phyloP scores from a whole-genome alignment of 2,329 filamentous ascomycete genomes.

The Hortaea sp. region DNA sequence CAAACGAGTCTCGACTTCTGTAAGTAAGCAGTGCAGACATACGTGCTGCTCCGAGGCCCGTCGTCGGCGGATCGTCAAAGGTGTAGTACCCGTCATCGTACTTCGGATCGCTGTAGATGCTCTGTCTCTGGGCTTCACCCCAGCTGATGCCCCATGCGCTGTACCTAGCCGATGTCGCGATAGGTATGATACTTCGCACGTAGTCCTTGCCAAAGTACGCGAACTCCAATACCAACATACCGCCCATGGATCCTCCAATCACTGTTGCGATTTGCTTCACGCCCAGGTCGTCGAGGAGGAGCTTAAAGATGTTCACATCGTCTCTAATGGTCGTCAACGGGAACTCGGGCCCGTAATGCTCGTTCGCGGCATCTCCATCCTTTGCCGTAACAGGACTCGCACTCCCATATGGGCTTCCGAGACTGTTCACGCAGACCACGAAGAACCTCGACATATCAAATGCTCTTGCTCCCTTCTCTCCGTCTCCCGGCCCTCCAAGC shows the following conservation, averaged over 20 bases:
- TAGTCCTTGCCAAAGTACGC: constrained; percentile 84
- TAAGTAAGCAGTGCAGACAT: constrained; percentile 97
- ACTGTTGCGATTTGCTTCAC: constrained; percentile 69
- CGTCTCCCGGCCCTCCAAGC: constrained; percentile 62
- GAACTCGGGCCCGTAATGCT: constrained; percentile 87
- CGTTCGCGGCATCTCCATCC: constrained; percentile 64
- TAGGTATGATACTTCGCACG: constrained; percentile 68
- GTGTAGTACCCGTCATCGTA: constrained; percentile 95
- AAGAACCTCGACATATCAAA: constrained; percentile 80
- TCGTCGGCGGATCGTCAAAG: constrained; percentile 74
- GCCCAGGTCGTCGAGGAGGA: constrained; percentile 70
- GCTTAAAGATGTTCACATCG: constrained; percentile 79
- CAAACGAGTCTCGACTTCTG: constrained; percentile 91
- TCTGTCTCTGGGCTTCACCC: constrained; percentile 80
- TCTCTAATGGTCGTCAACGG: constrained; percentile 90
- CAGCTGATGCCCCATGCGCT: constrained; percentile 87
- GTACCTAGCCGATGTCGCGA: constrained; percentile 74
- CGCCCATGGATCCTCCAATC: constrained; percentile 75
- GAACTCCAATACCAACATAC: constrained; percentile 87
- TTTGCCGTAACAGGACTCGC: constrained; percentile 84
- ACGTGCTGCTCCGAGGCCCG: constrained; percentile 83
- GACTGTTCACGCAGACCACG: constrained; percentile 74
- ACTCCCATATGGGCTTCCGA: constrained; percentile 76
- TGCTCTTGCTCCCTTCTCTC: constrained; percentile 33
- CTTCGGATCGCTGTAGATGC: constrained; percentile 96